Evolutionary conservation across 192 early-diverging fungal genomes (phyloP), one percentile per base, ranked within the genome.

Genomic region (Geranomyces michiganensis): DNA sequence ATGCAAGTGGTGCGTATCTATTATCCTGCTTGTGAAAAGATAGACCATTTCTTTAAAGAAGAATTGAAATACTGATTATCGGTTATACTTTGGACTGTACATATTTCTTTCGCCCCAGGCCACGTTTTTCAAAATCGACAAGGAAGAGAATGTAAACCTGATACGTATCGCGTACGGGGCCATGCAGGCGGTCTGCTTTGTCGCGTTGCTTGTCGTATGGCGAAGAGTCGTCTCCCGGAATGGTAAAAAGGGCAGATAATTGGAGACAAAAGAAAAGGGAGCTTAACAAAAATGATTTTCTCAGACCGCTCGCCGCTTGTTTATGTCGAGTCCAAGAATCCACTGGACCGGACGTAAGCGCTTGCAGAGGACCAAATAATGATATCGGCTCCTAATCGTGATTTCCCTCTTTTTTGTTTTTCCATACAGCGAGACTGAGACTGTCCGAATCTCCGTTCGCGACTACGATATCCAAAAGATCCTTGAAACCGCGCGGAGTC

Each of bases 391-490:
- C 36, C 3, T 41, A 41, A 41, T 3, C 36, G 36, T 10, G 36
- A 41, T 3, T 41, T 41, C 36, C 10, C 36, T 7, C 36, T 7
- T 41, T 3, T 41, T 10, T 10, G 36, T 41, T 41, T 3, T 10
- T 10, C 36, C 10, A 3, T 10, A 41, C 10, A 41, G 86, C 61
- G 81, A 85, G 29, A 65, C 85, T 1, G 85, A 88, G 49, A 76
- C 78, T n/a, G 67, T 80, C 60, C 72, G 73, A 17, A 92, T 88
- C 15, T 92, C 90, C 13, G 74, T 82, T 70, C 69, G 76, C 66
- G 91, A 93, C 33, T 93, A 96, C 79, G 96, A 97, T 77, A 71
- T 87, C 49, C 87, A 88, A 74, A 80, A 90, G 56, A 71, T 92
- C 66, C 79, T 85, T 56, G 90, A 92, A 76, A 67, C 83, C 22